Conservation (phyloP, 2,329 filamentous ascomycete species). For the Myrmaecium sp. region DNA sequence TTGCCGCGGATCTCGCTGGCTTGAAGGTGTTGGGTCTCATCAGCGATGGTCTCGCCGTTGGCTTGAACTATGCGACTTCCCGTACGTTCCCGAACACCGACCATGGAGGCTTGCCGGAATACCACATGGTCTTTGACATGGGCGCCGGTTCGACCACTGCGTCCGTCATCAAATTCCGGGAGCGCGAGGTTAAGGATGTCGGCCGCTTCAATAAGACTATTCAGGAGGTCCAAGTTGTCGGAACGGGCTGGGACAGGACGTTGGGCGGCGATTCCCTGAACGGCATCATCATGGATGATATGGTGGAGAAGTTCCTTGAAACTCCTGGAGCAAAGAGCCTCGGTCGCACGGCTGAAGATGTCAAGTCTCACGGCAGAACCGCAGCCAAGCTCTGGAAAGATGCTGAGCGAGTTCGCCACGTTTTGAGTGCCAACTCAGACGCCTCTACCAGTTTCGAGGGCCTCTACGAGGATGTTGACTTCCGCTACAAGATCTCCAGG, state of each 20-base stretch:
- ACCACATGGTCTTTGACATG: constrained; percentile 94
- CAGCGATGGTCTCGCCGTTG: constrained; percentile 81
- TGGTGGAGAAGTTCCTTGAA: constrained; percentile 63
- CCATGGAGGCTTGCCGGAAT: constrained; percentile 71
- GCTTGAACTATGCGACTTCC: constrained; percentile 84
- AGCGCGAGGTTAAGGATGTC: constrained; percentile 73
- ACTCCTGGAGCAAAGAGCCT: constrained; percentile 46
- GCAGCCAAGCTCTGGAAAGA: constrained; percentile 89
- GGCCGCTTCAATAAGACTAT: constrained; percentile 93
- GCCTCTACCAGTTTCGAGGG: constrained; percentile 70
- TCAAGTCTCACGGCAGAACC: constrained; percentile 64
- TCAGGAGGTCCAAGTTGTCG: constrained; percentile 82
- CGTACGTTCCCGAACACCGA: constrained; percentile 74
- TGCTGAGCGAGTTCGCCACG: constrained; percentile 68
- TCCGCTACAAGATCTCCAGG: constrained; percentile 76
- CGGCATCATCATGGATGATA: constrained; percentile 73
- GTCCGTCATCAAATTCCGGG: constrained; percentile 78
- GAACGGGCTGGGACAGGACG: constrained; percentile 73
- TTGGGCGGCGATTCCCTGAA: constrained; percentile 86
- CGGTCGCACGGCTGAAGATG: constrained; percentile 42
- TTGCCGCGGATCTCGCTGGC: constrained; percentile 75
- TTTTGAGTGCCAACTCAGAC: constrained; percentile 84
- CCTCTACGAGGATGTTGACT: constrained; percentile 80
- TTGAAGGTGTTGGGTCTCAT: constrained; percentile 72
- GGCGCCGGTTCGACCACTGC: constrained; percentile 88